Evolutionary conservation across 306 rosid genomes (phyloP).

Genomic region (Cucumis hystrix): DNA sequence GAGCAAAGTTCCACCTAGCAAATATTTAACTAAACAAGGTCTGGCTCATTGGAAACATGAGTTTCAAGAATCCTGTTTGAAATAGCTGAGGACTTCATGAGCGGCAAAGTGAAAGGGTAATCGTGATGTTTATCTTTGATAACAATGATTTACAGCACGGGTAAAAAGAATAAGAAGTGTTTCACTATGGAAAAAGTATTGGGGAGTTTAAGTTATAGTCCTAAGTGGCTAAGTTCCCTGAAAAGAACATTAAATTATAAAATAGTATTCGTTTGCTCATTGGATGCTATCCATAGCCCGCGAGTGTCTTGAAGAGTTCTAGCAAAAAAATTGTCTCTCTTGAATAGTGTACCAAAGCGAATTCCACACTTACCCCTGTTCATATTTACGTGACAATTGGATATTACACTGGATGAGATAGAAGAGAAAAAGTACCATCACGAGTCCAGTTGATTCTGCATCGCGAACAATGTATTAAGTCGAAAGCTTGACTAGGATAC

Average conservation of each 20-base stretch:
- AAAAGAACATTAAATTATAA: neutral
- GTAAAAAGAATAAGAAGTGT: neutral
- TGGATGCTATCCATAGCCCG: neutral
- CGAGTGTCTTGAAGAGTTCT: neutral
- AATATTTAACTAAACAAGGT: neutral
- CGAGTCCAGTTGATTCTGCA: constrained; percentile 84
- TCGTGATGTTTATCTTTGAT: neutral
- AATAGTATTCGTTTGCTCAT: neutral
- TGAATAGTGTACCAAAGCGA: neutral
- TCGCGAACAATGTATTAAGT: constrained; percentile 79
- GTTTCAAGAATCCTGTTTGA: neutral
- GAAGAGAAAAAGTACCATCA: constrained; percentile 39
- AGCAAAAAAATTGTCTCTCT: neutral
- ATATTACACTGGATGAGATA: neutral
- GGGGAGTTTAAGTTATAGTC: neutral
- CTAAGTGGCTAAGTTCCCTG: neutral
- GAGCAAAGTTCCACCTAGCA: neutral
- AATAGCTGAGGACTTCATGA: neutral
- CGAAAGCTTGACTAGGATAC: constrained; percentile 91
- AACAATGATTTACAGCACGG: neutral
- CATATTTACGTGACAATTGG: neutral
- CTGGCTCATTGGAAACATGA: neutral
- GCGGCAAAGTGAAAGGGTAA: neutral
- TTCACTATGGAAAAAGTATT: neutral
- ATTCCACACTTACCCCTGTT: neutral